A percentile compares a stretch with the other conserved stretches of the same genome.
Conservation (phyloP, 192 early-diverging fungal genomes). For the Geranomyces variabilis region DNA sequence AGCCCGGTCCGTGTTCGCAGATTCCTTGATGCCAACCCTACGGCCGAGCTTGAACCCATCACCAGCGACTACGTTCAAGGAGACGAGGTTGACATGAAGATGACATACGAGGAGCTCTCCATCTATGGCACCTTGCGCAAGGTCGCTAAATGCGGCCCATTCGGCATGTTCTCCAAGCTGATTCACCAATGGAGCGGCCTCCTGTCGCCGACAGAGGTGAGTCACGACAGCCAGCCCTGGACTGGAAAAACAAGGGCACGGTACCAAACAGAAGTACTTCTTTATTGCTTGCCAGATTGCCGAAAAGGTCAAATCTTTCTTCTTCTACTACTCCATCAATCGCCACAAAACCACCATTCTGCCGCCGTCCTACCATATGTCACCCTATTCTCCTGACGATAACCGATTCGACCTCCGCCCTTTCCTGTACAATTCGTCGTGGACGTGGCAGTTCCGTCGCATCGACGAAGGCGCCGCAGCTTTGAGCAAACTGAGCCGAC, state of each 20-base stretch:
- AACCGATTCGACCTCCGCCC: conserved; percentile 97
- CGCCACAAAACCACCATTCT: conserved; percentile 98
- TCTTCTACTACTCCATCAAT: conserved; percentile 96
- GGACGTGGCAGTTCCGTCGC: conserved; percentile 90
- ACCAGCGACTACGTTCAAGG: conserved; percentile 81
- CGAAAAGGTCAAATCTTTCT: conserved; percentile 92
- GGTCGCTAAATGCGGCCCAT: conserved; percentile 85
- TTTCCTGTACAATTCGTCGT: conserved; percentile 90
- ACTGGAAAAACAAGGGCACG: background rate
- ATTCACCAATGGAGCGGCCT: conserved; percentile 75
- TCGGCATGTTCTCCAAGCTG: conserved; percentile 91
- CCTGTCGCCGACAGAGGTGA: conserved; percentile 65
- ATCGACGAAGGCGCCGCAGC: conserved; percentile 69
- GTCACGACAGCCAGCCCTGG: background rate
- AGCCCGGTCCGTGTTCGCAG: conserved; percentile 24
- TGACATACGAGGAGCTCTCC: conserved; percentile 94
- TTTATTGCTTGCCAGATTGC: conserved; percentile 65
- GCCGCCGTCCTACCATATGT: conserved; percentile 94
- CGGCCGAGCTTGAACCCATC: conserved; percentile 95
- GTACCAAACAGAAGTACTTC: too few relatives aligned
- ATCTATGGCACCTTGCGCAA: conserved; percentile 90
- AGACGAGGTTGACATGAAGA: conserved; percentile 97
- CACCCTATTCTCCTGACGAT: conserved; percentile 94
- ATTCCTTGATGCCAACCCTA: conserved; percentile 83
- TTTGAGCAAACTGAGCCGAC: background rate